Evolutionary conservation across 2,329 filamentous ascomycete species (phyloP).

Genomic region (Bipolaris zeicola): DNA sequence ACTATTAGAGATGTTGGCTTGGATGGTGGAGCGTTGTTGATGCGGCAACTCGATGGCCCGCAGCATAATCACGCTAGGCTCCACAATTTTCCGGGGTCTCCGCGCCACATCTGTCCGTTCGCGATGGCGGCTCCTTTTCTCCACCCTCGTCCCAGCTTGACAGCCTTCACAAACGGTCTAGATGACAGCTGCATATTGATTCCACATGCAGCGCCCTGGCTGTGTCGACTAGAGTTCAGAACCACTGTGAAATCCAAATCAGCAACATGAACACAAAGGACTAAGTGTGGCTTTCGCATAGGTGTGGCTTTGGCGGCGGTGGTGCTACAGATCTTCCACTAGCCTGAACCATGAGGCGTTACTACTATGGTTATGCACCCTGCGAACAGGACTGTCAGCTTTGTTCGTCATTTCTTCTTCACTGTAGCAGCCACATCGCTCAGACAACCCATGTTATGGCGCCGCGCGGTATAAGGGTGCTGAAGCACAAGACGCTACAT

Average conservation of each 20-base stretch:
- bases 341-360: background rate
- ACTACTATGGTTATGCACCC: background rate
- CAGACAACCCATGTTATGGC: conserved; percentile 4
- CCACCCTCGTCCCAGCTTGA: background rate
- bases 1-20: conserved; percentile 3
- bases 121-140: background rate
- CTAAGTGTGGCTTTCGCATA: background rate
- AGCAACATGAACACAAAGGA: background rate
- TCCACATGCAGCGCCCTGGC: background rate
- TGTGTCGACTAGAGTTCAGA: background rate
- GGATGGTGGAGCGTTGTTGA: conserved; percentile 5
- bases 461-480: conserved; percentile 7
- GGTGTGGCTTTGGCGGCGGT: background rate
- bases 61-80: conserved; percentile 8
- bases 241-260: background rate
- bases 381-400: background rate
- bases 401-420: background rate
- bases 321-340: background rate
- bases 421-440: background rate
- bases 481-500: conserved; percentile 36
- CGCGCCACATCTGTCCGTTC: conserved; percentile 1
- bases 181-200: background rate
- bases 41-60: conserved; percentile 14
- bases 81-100: conserved; percentile 4
- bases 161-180: background rate